phyloP scores from a whole-genome alignment of 352 stramenopile genomes.

The Phytophthora uliginosa region DNA sequence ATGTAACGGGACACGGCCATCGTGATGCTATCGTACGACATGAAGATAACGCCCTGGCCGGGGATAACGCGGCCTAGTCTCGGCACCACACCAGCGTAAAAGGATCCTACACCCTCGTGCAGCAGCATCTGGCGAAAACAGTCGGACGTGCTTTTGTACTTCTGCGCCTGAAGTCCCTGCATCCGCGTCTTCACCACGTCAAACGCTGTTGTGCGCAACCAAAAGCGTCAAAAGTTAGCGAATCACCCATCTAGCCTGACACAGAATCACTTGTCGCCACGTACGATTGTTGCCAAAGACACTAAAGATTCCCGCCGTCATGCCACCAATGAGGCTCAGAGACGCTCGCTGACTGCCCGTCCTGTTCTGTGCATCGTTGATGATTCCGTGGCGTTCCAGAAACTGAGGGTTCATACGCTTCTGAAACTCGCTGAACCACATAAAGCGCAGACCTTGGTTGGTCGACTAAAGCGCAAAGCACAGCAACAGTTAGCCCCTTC shows the following conservation, averaged over 20 bases:
- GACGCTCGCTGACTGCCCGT: conserved; percentile 74
- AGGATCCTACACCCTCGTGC: conserved; percentile 90
- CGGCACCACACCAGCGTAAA: conserved; percentile 95
- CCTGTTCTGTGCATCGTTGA: conserved; percentile 84
- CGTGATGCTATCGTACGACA: conserved; percentile 92
- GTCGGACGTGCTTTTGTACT: conserved; percentile 90
- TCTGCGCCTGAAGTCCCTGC: conserved; percentile 76
- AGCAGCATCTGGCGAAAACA: conserved; percentile 93
- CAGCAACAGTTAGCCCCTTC: conserved; percentile 8
- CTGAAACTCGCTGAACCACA: conserved; percentile 98
- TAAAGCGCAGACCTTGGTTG: conserved; percentile 97
- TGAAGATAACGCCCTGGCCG: conserved; percentile 98
- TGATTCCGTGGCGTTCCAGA: conserved; percentile 56
- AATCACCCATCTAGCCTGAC: conserved; percentile 10
- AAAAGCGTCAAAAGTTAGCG: conserved; percentile 30
- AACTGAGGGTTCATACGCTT: conserved; percentile 64
- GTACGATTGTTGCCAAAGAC: conserved; percentile 97
- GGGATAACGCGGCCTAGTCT: conserved; percentile 95
- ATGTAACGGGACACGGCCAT: conserved; percentile 62
- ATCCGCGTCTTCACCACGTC: conserved; percentile 91
- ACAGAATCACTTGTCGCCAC: conserved; percentile 30
- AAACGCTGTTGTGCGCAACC: conserved; percentile 52
- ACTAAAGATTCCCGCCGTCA: conserved; percentile 97
- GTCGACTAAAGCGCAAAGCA: conserved; percentile 63
- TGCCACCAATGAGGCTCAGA: conserved; percentile 95